These are phyloP conservation scores for Mycena sanguinolenta DNA, from an alignment of 768 basidiomycete genomes.

Conservation along the genomic window DNA sequence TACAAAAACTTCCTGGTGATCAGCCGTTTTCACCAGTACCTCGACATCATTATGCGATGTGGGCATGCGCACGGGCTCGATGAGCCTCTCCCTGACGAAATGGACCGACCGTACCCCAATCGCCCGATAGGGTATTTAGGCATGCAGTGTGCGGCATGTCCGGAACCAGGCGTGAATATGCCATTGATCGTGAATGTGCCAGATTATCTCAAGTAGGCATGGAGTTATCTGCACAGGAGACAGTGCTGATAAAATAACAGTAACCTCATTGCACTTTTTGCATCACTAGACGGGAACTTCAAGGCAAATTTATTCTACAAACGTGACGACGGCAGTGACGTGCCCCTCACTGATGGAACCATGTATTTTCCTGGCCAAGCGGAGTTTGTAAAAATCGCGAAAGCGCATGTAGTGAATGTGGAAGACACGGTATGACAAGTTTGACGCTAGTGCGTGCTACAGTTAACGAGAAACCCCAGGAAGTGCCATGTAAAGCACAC, in stretches of 20 bases:
- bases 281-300: not conserved
- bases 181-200: slow-evolving; percentile 1
- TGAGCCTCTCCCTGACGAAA: not conserved
- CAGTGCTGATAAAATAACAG: not conserved
- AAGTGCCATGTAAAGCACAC: not conserved
- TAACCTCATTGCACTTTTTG: not conserved
- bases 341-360: not conserved
- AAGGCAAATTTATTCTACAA: slow-evolving; percentile 15
- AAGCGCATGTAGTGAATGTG: not conserved
- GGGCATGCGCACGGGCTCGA: slow-evolving; percentile 2
- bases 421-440: not conserved
- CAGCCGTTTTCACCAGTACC: slow-evolving; percentile 18
- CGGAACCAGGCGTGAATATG: slow-evolving; percentile 24
- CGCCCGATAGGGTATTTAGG: not conserved
- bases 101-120: not conserved
- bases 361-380: not conserved
- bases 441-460: not conserved
- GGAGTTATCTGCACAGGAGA: not conserved
- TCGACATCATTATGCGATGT: slow-evolving; percentile 19
- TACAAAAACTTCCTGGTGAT: slow-evolving; percentile 25
- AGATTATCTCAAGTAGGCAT: slow-evolving; percentile 1
- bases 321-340: not conserved
- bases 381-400: not conserved
- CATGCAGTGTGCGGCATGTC: not conserved
- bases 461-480: not conserved